Conservation (phyloP, 169 alveolate genomes). For the Plasmodium billcollinsi region DNA sequence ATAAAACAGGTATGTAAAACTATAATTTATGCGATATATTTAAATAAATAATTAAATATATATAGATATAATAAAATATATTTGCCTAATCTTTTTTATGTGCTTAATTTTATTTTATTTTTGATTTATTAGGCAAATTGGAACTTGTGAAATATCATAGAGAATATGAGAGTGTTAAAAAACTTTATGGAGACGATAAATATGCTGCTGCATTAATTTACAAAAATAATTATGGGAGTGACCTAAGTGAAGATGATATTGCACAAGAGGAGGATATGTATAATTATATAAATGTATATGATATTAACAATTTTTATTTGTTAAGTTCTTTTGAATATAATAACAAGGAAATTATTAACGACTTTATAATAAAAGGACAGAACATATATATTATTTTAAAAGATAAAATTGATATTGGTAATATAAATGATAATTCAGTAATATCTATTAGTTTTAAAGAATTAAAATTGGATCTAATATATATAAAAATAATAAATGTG, state of each 20-base stretch:
- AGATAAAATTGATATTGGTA: slow-evolving; percentile 54
- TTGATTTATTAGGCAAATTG: slow-evolving; percentile 16
- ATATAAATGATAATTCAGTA: slow-evolving; percentile 21
- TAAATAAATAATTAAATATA: neutral
- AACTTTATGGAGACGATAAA: slow-evolving; percentile 45
- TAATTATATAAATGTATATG: slow-evolving; percentile 50
- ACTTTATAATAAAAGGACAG: slow-evolving; percentile 47
- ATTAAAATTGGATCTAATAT: slow-evolving; percentile 30
- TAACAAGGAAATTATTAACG: slow-evolving; percentile 45
- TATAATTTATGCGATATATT: neutral
- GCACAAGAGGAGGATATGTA: slow-evolving; percentile 11
- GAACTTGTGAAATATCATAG: slow-evolving; percentile 32
- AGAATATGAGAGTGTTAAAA: slow-evolving; percentile 57
- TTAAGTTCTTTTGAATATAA: slow-evolving; percentile 39
- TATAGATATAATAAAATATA: neutral
- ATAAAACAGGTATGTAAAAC: slow-evolving; percentile 46
- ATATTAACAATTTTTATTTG: slow-evolving; percentile 10
- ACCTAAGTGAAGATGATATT: neutral
- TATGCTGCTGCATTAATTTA: slow-evolving; percentile 38
- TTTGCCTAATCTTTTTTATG: neutral
- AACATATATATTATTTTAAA: slow-evolving; percentile 26
- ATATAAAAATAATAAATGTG: slow-evolving; percentile 20
- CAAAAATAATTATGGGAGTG: slow-evolving; percentile 5
- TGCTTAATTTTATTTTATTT: neutral
- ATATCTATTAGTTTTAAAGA: slow-evolving; percentile 31